phyloP scores from a whole-genome alignment of 192 early-diverging fungal species.

The Coemansia sp. region DNA sequence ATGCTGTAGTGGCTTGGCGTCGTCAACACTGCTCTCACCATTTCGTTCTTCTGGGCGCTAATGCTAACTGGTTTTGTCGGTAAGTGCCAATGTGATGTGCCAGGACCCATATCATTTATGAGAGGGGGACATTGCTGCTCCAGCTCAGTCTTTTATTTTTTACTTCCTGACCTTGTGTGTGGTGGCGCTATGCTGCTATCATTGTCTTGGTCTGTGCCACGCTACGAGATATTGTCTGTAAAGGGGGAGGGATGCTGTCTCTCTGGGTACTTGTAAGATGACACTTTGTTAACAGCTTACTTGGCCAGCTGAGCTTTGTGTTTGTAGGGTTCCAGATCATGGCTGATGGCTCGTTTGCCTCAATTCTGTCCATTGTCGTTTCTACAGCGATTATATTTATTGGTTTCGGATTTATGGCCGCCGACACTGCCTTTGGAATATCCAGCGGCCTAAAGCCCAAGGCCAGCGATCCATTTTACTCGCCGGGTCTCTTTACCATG shows the following conservation, averaged over 20 bases:
- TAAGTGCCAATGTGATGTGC: slow-evolving; percentile 17
- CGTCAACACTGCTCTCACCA: slow-evolving; percentile 46
- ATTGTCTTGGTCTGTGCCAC: neutral
- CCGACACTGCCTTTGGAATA: slow-evolving; percentile 52
- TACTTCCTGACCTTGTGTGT: neutral
- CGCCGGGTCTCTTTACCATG: slow-evolving; percentile 50
- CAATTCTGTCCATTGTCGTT: slow-evolving; percentile 40
- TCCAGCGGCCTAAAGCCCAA: slow-evolving; percentile 49
- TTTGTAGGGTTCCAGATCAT: slow-evolving; percentile 53
- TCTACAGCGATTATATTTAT: slow-evolving; percentile 39
- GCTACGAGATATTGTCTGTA: neutral
- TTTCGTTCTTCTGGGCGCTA: slow-evolving; percentile 50
- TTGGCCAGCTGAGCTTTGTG: neutral
- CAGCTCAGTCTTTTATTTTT: neutral
- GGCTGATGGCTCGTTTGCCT: slow-evolving; percentile 51
- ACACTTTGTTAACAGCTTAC: neutral
- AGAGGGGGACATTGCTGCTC: neutral
- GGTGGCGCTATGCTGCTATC: neutral
- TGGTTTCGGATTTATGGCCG: slow-evolving; percentile 50
- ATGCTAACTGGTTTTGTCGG: slow-evolving; percentile 45
- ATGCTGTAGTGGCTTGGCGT: slow-evolving; percentile 49
- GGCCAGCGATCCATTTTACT: slow-evolving; percentile 33
- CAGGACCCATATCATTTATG: neutral
- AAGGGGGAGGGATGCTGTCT: neutral
- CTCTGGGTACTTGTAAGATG: neutral